Evolutionary conservation across 2,329 filamentous ascomycete species (phyloP), one percentile per base, ranked within the genome.

Genomic region (Polytolypa hystricis): DNA sequence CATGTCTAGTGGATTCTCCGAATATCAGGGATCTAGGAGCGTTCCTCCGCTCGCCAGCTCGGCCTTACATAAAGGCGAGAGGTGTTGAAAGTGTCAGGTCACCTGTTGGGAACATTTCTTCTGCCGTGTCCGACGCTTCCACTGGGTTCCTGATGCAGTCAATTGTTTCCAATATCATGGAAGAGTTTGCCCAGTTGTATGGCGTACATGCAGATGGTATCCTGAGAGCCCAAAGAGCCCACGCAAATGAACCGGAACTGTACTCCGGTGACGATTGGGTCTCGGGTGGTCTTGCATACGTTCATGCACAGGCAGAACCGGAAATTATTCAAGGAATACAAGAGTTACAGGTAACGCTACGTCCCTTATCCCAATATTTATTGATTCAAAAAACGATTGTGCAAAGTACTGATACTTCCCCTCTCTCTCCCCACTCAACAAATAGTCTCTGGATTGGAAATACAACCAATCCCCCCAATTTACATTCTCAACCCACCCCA

Each of bases 31-130:
- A 67, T 27, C 81, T 96, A 18, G 75, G 78, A 1, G 61, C 70
- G 2, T 76, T 89, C 50, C 60, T 98, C 45, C 71, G 74, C 15
- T 86, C 84, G n/a, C 84, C 86, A 0, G 84, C 81, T 0, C 79
- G 78, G 47, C 69, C 70, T 0, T 87, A 75, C 53, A 79, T 96
- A 51, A 76, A 76, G 43, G 84, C 84, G 0, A 79, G 81, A 42
- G 91, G 91, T 0, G 87, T 95, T 1, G 85, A 91, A 49, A 96
- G 89, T 55, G 86, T 96, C 29, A 79, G 84, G 43, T 93, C 85
- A 32, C 76, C 78, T 0, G 80, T 96, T 8, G 71, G 74, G 5
- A 98, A 96, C 60, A 77, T 93, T 1, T 73, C 75, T 3, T 56
- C 84, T 1, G 62, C 55, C 10, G 60, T 69, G 25, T 49, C 56